These are phyloP conservation scores for Fusarium citri DNA, from an alignment of 2,329 filamentous ascomycete species.

Conservation along the genomic window DNA sequence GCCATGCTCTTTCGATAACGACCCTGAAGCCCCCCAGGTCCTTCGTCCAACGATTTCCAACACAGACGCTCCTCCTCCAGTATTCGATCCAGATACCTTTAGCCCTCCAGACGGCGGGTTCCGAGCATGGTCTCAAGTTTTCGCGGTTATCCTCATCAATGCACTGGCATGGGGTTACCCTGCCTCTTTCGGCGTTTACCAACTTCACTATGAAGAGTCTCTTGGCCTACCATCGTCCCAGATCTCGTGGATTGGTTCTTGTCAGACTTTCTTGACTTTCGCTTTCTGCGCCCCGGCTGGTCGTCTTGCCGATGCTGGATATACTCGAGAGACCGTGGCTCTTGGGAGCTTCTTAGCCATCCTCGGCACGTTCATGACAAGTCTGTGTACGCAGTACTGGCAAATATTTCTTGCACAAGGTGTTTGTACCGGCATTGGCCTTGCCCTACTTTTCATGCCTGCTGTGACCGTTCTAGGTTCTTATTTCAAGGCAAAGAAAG, in stretches of 20 bases:
- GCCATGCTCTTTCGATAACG: neutral
- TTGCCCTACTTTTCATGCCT: slow-evolving; percentile 69
- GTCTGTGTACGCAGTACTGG: slow-evolving; percentile 60
- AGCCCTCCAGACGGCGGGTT: slow-evolving; percentile 59
- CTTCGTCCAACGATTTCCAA: slow-evolving; percentile 43
- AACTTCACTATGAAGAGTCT: slow-evolving; percentile 59
- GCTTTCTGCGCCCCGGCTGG: slow-evolving; percentile 61
- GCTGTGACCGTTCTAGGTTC: slow-evolving; percentile 70
- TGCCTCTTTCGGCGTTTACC: slow-evolving; percentile 65
- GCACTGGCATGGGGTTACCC: slow-evolving; percentile 64
- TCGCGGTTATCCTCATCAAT: slow-evolving; percentile 61
- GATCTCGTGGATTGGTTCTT: slow-evolving; percentile 60
- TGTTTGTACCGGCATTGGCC: slow-evolving; percentile 62
- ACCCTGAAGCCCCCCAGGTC: slow-evolving; percentile 5
- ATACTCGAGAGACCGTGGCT: slow-evolving; percentile 56
- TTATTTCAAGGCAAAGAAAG: slow-evolving; percentile 68
- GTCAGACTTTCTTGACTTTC: slow-evolving; percentile 64
- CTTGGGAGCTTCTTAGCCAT: slow-evolving; percentile 57
- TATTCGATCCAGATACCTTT: slow-evolving; percentile 37
- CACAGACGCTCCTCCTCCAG: slow-evolving; percentile 40
- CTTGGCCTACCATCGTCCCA: slow-evolving; percentile 52
- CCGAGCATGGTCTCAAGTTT: slow-evolving; percentile 62
- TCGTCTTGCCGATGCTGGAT: slow-evolving; percentile 63
- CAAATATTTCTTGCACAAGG: slow-evolving; percentile 67
- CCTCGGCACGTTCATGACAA: slow-evolving; percentile 62